A percentile compares a stretch with the other conserved stretches of the same genome.
Conservation (phyloP, 768 basidiomycete genomes). For the Chlorophyllum brunneum region DNA sequence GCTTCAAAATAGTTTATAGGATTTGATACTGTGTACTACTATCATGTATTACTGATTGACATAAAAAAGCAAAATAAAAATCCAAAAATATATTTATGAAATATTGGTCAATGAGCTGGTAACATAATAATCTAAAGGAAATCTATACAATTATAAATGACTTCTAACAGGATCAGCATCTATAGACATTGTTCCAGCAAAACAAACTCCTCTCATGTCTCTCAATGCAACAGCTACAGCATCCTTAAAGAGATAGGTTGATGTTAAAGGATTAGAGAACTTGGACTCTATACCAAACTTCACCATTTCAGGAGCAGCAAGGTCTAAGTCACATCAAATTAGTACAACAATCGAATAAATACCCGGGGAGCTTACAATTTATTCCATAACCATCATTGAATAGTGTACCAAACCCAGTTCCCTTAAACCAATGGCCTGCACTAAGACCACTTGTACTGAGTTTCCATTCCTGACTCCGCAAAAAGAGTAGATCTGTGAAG, state of each 20-base stretch:
- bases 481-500: constrained; percentile 77
- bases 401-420: constrained; percentile 85
- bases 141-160: constrained; percentile 24
- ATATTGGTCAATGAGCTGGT: background rate
- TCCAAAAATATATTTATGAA: background rate
- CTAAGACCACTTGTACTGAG: constrained; percentile 88
- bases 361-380: constrained; percentile 70
- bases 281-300: constrained; percentile 97
- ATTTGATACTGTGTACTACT: constrained; percentile 2
- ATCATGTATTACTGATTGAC: background rate
- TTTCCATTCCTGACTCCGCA: constrained; percentile 77
- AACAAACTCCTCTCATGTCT: constrained; percentile 64
- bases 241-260: constrained; percentile 63
- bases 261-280: constrained; percentile 60
- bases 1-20: background rate
- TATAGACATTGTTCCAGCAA: constrained; percentile 18
- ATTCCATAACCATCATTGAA: constrained; percentile 91
- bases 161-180: constrained; percentile 18
- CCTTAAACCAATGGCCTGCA: constrained; percentile 80
- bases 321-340: constrained; percentile 45
- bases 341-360: background rate
- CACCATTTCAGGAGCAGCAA: constrained; percentile 71
- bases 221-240: constrained; percentile 57
- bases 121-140: background rate
- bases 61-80: constrained; percentile 4